Base-by-base conservation (phyloP, 2,329 filamentous ascomycete genomes). In the Aspergillus glaucus region DNA sequence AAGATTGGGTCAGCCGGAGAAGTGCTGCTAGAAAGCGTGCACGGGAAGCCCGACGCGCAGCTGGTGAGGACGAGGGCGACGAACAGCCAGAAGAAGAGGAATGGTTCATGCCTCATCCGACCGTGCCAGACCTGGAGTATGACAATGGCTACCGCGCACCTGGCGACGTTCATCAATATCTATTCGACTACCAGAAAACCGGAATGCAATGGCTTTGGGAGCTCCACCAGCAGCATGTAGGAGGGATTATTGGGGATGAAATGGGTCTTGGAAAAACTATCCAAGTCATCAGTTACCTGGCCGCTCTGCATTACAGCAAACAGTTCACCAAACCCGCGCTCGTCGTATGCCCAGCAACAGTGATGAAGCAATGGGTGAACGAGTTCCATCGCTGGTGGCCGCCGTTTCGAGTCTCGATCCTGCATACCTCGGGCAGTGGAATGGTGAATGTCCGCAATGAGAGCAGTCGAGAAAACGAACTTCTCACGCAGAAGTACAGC, bases 351-450 rank as follows among this genome's bases (percentile, higher is more conserved):
- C 93, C 93, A 2, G 92, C 92, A 3, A 98, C 93, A 0, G 86
- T 98, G 21, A 85, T 98, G 73, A 87, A 89, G 52, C 93, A 98
- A 66, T 98, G 93, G 93, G 93, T 96, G 10, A 95, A 94, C 55
- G 93, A 98, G 63, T 97, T 98, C 59, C 94, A 98, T 69, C 84
- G 86, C 10, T 98, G 94, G 94, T 98, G 94, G 94, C 93, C 93
- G n/a, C 86, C 93, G n/a, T 75, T 98, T 28, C 82, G 94, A 39
- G 93, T 98, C 4, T 95, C 91, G 0, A 97, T 98, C 53, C 68
- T 98, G 44, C 93, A 98, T 65, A 89, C 89, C 1, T 96, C 93
- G 4, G 93, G 93, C 2, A 97, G 90, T 65, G 94, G 93, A 15
- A 97, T 98, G 92, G 74, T 96, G 46, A 90, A 95, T 55, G 75